Percentiles rank a stretch among this genome's conserved stretches.
Conservation (phyloP, 2,329 filamentous ascomycete genomes). For the Fusarium verticillioides region DNA sequence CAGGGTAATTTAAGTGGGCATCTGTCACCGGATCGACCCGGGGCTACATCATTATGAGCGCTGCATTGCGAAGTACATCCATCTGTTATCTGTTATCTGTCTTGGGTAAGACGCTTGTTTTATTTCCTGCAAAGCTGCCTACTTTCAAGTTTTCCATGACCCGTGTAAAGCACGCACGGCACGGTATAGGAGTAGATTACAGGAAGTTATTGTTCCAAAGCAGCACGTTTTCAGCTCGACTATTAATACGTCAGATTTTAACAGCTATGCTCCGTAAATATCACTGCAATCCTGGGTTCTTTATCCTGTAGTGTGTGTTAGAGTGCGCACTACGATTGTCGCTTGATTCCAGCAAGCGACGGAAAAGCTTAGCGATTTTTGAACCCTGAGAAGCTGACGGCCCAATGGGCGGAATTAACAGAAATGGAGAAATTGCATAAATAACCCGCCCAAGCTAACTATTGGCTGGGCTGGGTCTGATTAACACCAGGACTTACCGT, state of each 20-base stretch:
- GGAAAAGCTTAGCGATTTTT: neutral
- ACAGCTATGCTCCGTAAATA: too few relatives aligned
- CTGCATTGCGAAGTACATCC: neutral
- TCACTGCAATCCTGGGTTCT: accelerated
- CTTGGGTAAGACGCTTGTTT: neutral
- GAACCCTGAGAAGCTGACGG: neutral
- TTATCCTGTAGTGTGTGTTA: neutral
- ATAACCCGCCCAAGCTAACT: neutral
- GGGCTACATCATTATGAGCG: neutral
- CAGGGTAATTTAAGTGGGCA: neutral
- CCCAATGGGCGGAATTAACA: neutral
- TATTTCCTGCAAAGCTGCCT: neutral
- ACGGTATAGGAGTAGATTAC: too few relatives aligned
- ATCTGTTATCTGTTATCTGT: neutral
- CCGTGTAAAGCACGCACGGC: neutral
- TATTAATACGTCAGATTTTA: neutral
- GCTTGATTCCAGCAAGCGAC: neutral
- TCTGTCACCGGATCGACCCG: neutral
- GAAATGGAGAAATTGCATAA: neutral
- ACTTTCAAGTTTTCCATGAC: neutral
- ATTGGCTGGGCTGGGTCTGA: neutral
- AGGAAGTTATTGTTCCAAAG: too few relatives aligned
- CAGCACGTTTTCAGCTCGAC: neutral
- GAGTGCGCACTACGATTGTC: neutral
- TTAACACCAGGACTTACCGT: neutral